phyloP scores from a whole-genome alignment of 2,329 filamentous ascomycete genomes.

The Blastomyces parvus region DNA sequence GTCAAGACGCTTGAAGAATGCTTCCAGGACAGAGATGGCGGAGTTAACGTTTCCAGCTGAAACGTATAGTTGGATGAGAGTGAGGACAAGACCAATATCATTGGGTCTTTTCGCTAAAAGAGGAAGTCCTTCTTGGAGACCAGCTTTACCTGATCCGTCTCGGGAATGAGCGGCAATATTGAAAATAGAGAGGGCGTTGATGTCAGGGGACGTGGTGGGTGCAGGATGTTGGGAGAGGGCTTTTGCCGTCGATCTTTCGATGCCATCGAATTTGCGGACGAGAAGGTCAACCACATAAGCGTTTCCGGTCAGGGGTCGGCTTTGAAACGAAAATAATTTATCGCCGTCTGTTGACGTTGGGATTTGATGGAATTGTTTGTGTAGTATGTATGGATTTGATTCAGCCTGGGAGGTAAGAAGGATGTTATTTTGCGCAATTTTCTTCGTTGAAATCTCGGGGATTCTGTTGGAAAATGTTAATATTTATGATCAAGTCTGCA shows the following conservation, averaged over 20 bases:
- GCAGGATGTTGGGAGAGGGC: conserved; percentile 40
- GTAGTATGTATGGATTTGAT: conserved; percentile 49
- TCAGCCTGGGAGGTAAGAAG: conserved; percentile 39
- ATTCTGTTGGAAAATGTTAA: conserved; percentile 34
- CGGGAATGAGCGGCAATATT: conserved; percentile 67
- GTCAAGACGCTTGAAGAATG: conserved; percentile 64
- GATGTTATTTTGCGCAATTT: conserved; percentile 52
- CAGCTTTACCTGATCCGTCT: conserved; percentile 53
- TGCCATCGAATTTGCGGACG: conserved; percentile 50
- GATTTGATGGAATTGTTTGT: conserved; percentile 47
- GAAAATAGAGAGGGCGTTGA: conserved; percentile 51
- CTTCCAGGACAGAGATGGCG: conserved; percentile 65
- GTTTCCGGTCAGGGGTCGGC: conserved; percentile 45
- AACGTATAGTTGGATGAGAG: conserved; percentile 72
- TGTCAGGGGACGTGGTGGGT: conserved; percentile 42
- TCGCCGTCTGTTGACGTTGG: conserved; percentile 40
- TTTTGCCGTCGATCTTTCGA: conserved; percentile 47
- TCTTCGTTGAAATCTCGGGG: conserved; percentile 48
- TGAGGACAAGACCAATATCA: conserved; percentile 71
- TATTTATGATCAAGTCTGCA: neutral
- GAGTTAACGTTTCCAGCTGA: conserved; percentile 60
- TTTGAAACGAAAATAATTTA: conserved; percentile 50
- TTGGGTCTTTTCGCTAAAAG: conserved; percentile 64
- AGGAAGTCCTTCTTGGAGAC: conserved; percentile 59
- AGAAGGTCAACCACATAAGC: conserved; percentile 49